Base-by-base conservation (phyloP, 2,329 filamentous ascomycete species). In the Apiospora koreana region DNA sequence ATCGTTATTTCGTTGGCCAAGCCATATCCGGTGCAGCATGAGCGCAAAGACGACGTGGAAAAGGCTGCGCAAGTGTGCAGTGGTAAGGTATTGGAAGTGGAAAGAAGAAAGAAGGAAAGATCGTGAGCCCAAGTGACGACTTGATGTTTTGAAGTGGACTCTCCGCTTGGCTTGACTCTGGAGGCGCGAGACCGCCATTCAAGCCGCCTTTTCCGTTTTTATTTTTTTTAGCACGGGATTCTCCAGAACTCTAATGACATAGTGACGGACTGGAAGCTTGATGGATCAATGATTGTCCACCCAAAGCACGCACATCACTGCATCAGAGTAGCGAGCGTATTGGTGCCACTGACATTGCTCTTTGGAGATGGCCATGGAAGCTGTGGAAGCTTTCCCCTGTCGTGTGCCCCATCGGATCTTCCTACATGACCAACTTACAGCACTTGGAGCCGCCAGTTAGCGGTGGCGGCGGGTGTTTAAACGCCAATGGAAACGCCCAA, bases 121-220 rank as follows among this genome's bases (percentile, higher is more conserved):
- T 46, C 25, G 65, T 48, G 28, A 48, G 48, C 38, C 46, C 54
- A 38, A 62, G 54, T 35, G 35, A 35, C n/a, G 54, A 38, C 31
- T 38, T n/a, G 54, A 62, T 31, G 31, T n/a, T 62, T 62, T 62
- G 54, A 62, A 70, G 67, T 68, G 66, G 70, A 69, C 69, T 71
- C 54, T n/a, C 50, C 28, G 54, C 67, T 69, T 70, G 70, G 67
- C 65, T 69, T 69, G 71, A 69, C 38, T 74, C 35, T 68, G 28
- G 54, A 62, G 54, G 54, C 54, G 28, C 54, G 54, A 62, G 54
- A 62, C 54, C 54, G 54, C 54, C 54, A 38, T 62, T 23, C 31
- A 62, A 62, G 54, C 54, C 54, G 54, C 10, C 31, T 31, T 38
- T 38, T 62, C 54, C 54, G 54, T 62, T 38, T 62, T 38, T n/a